Base-by-base conservation (phyloP, 2,329 filamentous ascomycete species). In the Stachybotrys elegans region DNA sequence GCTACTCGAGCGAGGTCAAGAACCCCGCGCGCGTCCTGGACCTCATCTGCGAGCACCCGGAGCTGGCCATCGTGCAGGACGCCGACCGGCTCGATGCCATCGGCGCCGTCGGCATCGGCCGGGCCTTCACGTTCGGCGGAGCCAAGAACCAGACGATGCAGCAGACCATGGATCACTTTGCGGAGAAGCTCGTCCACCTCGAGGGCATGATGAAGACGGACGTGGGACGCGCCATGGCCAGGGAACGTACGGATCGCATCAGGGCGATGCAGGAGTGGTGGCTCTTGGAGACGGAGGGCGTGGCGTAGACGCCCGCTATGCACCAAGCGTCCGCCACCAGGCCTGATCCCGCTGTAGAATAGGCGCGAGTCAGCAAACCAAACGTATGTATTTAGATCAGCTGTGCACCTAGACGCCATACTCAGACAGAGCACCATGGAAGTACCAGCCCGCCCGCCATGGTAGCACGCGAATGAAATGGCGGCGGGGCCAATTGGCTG, bases 31-130 rank as follows among this genome's bases (percentile, higher is more conserved):
- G 68, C 12, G 81, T 88, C 8, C 64, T 63, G n/a, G 63, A 68
- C 2, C 70, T 91, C n/a, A 70, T 94, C n/a, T 60, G 59, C 6
- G 58, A 67, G 22, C 71, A 86, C 60, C 88, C 88, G 1, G 66
- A 68, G 53, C 57, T 70, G 25, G 90, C 81, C 0, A 79, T 95
- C 39, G 89, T 96, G 23, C 91, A 96, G 67, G 92, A 96, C 63
- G 91, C 91, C 4, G 92, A 96, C 68, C 76, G 91, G 6, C 71
- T 97, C n/a, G 92, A 97, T 66, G 87, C 90, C 4, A 83, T 96
- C 40, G 92, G 91, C 1, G 88, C 87, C 0, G 79, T 96, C 22
- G 92, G 92, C 1, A 83, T 95, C 45, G 91, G 80, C 3, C 72
- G 92, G 35, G 80, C 59, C 6, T 70, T 70, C 53, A 58, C 65